Percentiles rank a stretch among this genome's conserved stretches.
Evolutionary conservation across 306 rosid genomes (phyloP).

Genomic region (Glycine tomentella): DNA sequence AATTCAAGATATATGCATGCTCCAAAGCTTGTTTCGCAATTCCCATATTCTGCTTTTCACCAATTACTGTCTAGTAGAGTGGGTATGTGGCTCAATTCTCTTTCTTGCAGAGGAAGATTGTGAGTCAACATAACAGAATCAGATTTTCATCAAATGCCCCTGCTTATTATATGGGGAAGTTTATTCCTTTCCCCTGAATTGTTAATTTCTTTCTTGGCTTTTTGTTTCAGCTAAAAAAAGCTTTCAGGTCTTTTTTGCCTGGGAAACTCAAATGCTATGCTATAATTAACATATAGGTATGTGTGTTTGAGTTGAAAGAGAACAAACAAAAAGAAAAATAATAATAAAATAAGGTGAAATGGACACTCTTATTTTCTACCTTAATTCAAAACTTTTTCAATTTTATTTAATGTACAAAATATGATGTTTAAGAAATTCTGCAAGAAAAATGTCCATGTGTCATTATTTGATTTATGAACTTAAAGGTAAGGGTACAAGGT

Average conservation of each 20-base stretch:
- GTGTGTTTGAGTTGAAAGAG: too few relatives aligned
- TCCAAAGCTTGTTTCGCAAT: constrained; percentile 16
- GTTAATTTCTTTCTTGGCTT: background rate
- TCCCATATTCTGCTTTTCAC: constrained; percentile 5
- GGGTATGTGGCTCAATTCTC: background rate
- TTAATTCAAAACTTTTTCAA: too few relatives aligned
- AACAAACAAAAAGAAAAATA: too few relatives aligned
- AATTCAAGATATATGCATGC: background rate
- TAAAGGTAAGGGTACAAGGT: too few relatives aligned
- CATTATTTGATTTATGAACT: too few relatives aligned
- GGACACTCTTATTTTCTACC: too few relatives aligned
- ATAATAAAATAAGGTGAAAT: too few relatives aligned
- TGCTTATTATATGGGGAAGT: constrained; percentile 1
- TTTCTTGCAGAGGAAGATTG: constrained; percentile 39
- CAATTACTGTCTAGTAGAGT: background rate
- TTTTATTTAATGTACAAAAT: too few relatives aligned
- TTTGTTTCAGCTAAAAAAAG: background rate
- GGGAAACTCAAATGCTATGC: constrained; percentile 15
- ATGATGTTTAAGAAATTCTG: too few relatives aligned
- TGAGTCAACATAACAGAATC: constrained; percentile 16
- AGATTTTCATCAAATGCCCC: background rate
- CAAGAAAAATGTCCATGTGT: too few relatives aligned
- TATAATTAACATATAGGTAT: background rate
- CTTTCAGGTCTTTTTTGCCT: background rate
- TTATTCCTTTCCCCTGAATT: background rate